Base-by-base conservation (phyloP, 73 alveolate species). In the Stentor roeselii region DNA sequence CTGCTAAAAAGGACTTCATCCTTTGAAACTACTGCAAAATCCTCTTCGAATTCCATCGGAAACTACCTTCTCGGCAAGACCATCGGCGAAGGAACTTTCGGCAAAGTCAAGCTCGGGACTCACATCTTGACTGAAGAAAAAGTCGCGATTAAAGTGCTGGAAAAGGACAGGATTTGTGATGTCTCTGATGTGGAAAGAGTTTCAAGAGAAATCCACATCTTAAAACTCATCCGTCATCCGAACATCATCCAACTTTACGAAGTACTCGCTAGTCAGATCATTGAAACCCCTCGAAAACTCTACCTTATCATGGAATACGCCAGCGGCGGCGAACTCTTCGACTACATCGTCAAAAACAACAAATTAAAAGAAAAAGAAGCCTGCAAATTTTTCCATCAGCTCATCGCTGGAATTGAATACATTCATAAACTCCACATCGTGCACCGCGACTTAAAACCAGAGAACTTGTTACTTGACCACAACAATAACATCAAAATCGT, bases 381-480 rank as follows among this genome's bases (percentile, higher is more conserved):
- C 58, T 90, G 96, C 60, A 92, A 86, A 80, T 92, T 92, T 89
- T 90, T 80, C 83, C 88, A 88, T 82, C 89, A 93, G 84, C 88
- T 93, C 11, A 76, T 92, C 3, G 76, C 89, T 78, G 98, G 97
- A 40, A 90, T 93, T 78, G 98, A 93, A 42, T 93, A 93, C 82
- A 92, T 93, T 37, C 97, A 91, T 84, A 89, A 92, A 27, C 84
- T 92, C 34, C 88, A 88, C 3, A 89, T 93, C 41, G 95, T 93
- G 32, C 98, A 94, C 90, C 58, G 99, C 42, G 99, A 97, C 91
- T 88, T 97, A 50, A 97, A 97, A 78, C 99, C 99, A 34, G 99
- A 97, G 89, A 97, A 97, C 88, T 87, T 97, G 83, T 92, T 97
- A 41, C 89, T 97, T 1, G 99, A 95, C 58, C 84, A 83, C 76